Conservation (phyloP, 208 protist species). For the Crithidia sp. region DNA sequence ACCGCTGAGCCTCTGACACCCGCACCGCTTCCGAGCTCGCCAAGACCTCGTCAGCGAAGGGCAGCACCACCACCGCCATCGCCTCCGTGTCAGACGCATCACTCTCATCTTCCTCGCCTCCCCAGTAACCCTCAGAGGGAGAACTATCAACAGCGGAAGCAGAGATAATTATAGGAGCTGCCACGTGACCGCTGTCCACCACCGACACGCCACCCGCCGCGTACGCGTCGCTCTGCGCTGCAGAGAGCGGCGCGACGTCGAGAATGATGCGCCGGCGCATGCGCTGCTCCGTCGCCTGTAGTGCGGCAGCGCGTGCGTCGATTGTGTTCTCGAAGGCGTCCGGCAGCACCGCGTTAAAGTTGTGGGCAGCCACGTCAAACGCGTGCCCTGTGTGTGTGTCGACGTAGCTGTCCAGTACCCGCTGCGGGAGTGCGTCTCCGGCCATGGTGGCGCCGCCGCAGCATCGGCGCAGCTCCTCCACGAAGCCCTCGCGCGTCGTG, state of each 20-base stretch:
- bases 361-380: slow-evolving; percentile 18
- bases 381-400: slow-evolving; percentile 1
- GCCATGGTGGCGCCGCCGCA: not conserved
- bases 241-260: slow-evolving; percentile 28
- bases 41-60: slow-evolving; percentile 41
- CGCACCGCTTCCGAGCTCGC: slow-evolving; percentile 13
- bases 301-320: slow-evolving; percentile 16
- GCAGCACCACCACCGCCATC: slow-evolving; percentile 59
- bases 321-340: slow-evolving; percentile 33
- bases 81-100: not conserved
- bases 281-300: slow-evolving; percentile 35
- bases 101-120: not conserved
- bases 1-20: slow-evolving; percentile 20
- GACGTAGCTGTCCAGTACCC: slow-evolving; percentile 15
- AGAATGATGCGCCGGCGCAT: slow-evolving; percentile 37
- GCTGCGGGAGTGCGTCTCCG: slow-evolving; percentile 9
- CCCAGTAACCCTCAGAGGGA: not conserved
- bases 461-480: slow-evolving; percentile 18
- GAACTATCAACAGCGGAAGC: not conserved
- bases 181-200: slow-evolving; percentile 48
- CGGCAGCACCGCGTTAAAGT: slow-evolving; percentile 30
- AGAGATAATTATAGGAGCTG: slow-evolving; percentile 28
- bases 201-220: slow-evolving; percentile 22
- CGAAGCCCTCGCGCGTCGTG: slow-evolving; percentile 4
- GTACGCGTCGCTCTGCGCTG: slow-evolving; percentile 1